Evolutionary conservation across 2,329 filamentous ascomycete genomes (phyloP), one percentile per base, ranked within the genome.

Genomic region (Pestalotiopsis sp.): DNA sequence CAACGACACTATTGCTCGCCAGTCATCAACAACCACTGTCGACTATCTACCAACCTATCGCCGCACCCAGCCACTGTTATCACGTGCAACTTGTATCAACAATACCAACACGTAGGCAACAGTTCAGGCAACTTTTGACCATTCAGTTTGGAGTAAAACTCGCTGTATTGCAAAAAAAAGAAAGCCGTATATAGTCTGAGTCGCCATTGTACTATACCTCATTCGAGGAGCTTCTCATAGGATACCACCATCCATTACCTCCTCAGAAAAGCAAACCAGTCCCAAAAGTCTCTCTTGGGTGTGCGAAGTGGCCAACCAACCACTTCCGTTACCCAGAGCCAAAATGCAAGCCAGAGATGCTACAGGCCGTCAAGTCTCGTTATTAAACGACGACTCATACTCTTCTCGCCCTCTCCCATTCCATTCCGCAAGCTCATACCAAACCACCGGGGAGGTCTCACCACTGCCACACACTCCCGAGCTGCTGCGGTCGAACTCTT

Each of bases 401-500:
- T 68, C 27, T 27, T 27, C 76, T 20, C 73, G 72, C 69, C 70
- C 69, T 68, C 71, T 70, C 69, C 71, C 78, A 73, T 83, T 81
- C 69, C 76, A 77, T 68, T 72, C 78, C 7, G 73, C 80, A 62
- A 79, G 75, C 74, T 79, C 80, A 17, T 82, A 81, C 72, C 74
- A 79, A 68, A 73, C 75, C 20, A 74, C 78, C 31, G 74, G 80
- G 17, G 77, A 82, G 65, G 76, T 78, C 66, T 85, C 85, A 3
- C 83, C 83, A 3, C 84, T 85, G 23, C 82, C 85, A 63, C 82
- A 83, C 72, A 87, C 86, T 0, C 88, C 88, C 38, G 85, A 87
- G 73, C 83, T 91, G n/a, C 78, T 86, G 64, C 86, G 88, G 58
- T 88, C 88, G 65, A 81, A 89, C 72, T 90, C 88, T 0, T 90